These are phyloP conservation scores for Sanghuangporus weigelae DNA, from an alignment of 1,284 basidiomycete species.

Conservation along the genomic window DNA sequence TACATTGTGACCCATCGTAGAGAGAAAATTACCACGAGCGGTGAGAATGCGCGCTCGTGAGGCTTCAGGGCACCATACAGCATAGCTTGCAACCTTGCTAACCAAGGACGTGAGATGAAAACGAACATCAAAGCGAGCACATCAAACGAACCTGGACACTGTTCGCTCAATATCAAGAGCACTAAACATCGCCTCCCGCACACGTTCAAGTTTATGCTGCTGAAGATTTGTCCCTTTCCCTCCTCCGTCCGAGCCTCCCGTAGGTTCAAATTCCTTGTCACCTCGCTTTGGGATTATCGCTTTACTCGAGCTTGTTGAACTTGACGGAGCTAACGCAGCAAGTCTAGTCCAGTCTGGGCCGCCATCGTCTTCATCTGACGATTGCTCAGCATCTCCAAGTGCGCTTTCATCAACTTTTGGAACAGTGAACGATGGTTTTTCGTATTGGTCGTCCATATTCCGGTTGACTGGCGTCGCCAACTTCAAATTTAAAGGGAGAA, in stretches of 20 bases:
- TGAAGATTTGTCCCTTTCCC: conserved; percentile 75
- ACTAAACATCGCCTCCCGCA: conserved; percentile 80
- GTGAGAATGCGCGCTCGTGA: conserved; percentile 62
- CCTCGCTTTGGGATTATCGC: conserved; percentile 41
- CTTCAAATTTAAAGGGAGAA: too few species aligned
- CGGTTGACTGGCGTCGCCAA: background rate
- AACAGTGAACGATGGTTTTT: conserved; percentile 4
- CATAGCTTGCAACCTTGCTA: conserved; percentile 74
- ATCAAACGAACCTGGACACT: conserved; percentile 56
- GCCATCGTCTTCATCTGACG: conserved; percentile 53
- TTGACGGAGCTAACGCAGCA: background rate
- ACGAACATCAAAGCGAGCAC: background rate
- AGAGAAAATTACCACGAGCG: conserved; percentile 73
- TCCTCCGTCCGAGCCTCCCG: conserved; percentile 35
- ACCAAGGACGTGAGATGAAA: background rate
- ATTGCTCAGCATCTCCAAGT: conserved; percentile 43
- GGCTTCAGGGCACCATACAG: conserved; percentile 64
- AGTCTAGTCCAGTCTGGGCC: conserved; percentile 57
- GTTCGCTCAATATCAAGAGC: conserved; percentile 70
- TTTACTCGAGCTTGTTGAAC: conserved; percentile 1
- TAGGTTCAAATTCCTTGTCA: conserved; percentile 94
- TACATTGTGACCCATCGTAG: conserved; percentile 71
- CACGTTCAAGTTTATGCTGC: conserved; percentile 62
- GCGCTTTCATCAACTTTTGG: conserved; percentile 5
- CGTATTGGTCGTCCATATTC: conserved; percentile 9